Evolutionary conservation across 1,284 basidiomycete species (phyloP).

Genomic region (Tausonia pullulans): DNA sequence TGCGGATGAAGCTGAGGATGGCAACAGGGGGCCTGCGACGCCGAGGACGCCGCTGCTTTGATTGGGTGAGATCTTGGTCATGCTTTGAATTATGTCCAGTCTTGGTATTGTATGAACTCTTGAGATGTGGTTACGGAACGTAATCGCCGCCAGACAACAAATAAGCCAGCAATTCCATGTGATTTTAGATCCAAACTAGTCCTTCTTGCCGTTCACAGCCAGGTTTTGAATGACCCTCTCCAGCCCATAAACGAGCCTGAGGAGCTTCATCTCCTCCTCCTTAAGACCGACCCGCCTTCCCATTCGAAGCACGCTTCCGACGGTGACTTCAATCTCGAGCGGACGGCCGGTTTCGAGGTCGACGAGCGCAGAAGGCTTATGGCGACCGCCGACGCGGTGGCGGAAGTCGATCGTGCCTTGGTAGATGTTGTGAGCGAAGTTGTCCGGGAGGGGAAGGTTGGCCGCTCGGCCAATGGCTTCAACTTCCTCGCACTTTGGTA

Average conservation of each 20-base stretch:
- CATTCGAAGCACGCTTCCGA: constrained; percentile 29
- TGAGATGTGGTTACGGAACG: too few relatives aligned
- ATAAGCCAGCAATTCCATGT: too few relatives aligned
- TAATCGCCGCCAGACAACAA: too few relatives aligned
- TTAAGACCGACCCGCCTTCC: constrained; percentile 27
- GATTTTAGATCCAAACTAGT: too few relatives aligned
- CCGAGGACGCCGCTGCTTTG: background rate
- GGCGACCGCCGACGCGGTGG: constrained; percentile 18
- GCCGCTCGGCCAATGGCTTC: constrained; percentile 11
- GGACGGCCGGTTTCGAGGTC: constrained; percentile 31
- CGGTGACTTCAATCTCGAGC: constrained; percentile 33
- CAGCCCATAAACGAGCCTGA: constrained; percentile 15
- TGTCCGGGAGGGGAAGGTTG: constrained; percentile 6
- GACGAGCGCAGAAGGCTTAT: constrained; percentile 31
- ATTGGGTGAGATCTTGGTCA: too few relatives aligned
- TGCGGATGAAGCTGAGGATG: background rate
- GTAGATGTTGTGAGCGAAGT: constrained; percentile 7
- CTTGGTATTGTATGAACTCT: too few relatives aligned
- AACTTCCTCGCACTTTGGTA: constrained; percentile 9
- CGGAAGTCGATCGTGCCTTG: constrained; percentile 7
- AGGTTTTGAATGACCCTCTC: constrained; percentile 2
- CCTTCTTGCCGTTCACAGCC: too few relatives aligned
- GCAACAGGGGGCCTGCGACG: background rate
- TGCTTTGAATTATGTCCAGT: too few relatives aligned
- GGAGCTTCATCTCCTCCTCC: constrained; percentile 24